Base-by-base conservation (phyloP, 2,329 filamentous ascomycete genomes). In the Westerdykella aurantiaca region DNA sequence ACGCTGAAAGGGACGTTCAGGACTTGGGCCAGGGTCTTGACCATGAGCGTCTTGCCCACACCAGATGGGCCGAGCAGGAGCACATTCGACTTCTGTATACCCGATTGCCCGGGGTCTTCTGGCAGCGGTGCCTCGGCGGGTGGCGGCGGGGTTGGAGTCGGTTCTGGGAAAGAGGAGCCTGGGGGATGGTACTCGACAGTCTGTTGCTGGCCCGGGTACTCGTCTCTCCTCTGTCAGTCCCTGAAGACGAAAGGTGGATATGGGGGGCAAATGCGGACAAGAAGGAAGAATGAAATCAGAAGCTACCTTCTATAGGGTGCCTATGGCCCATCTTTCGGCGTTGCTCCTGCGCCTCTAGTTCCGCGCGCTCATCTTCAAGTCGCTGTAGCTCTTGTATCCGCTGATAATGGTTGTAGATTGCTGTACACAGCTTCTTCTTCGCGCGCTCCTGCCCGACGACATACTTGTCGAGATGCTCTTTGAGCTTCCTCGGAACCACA, bases 381-480 rank as follows among this genome's bases (percentile, higher is more conserved):
- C 88, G 76, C 58, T 88, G 79, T 18, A 85, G 61, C 66, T 86
- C 82, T 56, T 90, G 83, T 47, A 95, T 79, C 38, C 87, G 81
- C 68, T 96, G 88, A 63, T 97, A 96, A 65, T 98, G 93, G 62
- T 97, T 96, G 72, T 95, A 96, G 22, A 98, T 86, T 6, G 91
- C 89, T 3, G 91, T 85, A 51, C 88, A 93, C 51, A 97, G 82
- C 12, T 90, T 87, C 68, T 95, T 94, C 75, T 98, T 93, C 13
- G 93, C 89, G 47, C 88, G 82, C 53, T 96, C 88, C 68, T 98
- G 93, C 34, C 91, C 93, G 4, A 98, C 91, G 1, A 98, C 91
- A 64, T 94, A 98, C 62, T 93, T 86, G 64, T 98, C 93, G 25
- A 97, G 81, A 58, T 93, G 86, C 60, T 88, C 82, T 73, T 97